These are phyloP conservation scores for Adansonia rubrostipa DNA, from an alignment of 441 rosid species.

Conservation along the genomic window DNA sequence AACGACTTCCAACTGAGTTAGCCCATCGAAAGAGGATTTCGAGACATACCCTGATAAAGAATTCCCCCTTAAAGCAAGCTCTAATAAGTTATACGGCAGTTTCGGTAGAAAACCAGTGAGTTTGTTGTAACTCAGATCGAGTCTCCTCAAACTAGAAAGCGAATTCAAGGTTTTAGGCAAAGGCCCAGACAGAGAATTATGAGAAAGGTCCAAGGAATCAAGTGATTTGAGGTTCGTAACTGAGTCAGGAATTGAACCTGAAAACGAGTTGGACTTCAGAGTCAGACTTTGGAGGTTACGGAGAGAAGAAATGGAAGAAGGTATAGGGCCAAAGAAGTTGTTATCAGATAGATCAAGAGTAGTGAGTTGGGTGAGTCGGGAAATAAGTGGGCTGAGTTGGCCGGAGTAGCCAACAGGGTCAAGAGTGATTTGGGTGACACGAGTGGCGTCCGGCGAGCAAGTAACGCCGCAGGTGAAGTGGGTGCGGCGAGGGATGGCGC, in stretches of 20 bases:
- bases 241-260: slow-evolving; percentile 57
- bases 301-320: slow-evolving; percentile 62
- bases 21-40: slow-evolving; percentile 53
- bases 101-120: slow-evolving; percentile 65
- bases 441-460: slow-evolving; percentile 68
- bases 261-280: slow-evolving; percentile 73
- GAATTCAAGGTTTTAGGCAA: slow-evolving; percentile 51
- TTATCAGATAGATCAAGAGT: slow-evolving; percentile 74
- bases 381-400: slow-evolving; percentile 62
- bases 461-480: slow-evolving; percentile 77
- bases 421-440: slow-evolving; percentile 74
- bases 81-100: slow-evolving; percentile 56
- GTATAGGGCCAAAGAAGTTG: slow-evolving; percentile 63
- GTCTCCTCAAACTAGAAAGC: slow-evolving; percentile 49
- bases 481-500: slow-evolving; percentile 72
- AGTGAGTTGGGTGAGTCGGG: slow-evolving; percentile 56
- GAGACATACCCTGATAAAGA: slow-evolving; percentile 59
- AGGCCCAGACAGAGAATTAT: slow-evolving; percentile 60
- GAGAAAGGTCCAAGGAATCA: slow-evolving; percentile 60
- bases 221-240: slow-evolving; percentile 49
- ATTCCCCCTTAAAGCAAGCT: slow-evolving; percentile 68
- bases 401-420: slow-evolving; percentile 85
- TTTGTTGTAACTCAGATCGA: slow-evolving; percentile 79
- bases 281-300: slow-evolving; percentile 47
- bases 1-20: slow-evolving; percentile 64